These are phyloP conservation scores for Aspergillus melleus DNA, from an alignment of 2,329 filamentous ascomycete species.

Conservation along the genomic window DNA sequence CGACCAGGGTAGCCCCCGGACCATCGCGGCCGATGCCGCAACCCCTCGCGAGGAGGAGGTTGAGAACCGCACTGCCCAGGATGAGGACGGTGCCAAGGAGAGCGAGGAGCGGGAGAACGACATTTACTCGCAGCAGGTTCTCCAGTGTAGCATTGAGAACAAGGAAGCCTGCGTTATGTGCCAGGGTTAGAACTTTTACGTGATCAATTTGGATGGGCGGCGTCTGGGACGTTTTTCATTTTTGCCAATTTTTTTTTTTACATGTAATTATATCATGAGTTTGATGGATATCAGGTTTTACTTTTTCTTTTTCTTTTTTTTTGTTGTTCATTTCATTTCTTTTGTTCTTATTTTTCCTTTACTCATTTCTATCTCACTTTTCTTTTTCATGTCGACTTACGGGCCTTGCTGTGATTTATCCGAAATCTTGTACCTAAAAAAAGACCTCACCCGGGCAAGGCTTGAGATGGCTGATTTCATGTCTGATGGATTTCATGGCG, in stretches of 20 bases:
- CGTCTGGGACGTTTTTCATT: slow-evolving; percentile 10
- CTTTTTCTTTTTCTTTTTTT: background rate
- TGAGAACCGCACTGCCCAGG: slow-evolving; percentile 22
- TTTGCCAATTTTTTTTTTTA: slow-evolving; percentile 6
- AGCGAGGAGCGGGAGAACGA: slow-evolving; percentile 79
- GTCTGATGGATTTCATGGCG: slow-evolving; percentile 1
- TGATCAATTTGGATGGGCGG: background rate
- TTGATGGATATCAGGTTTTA: slow-evolving; percentile 29
- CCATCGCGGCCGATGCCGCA: slow-evolving; percentile 66
- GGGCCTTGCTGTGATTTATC: background rate
- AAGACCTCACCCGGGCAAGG: background rate
- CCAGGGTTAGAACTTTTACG: slow-evolving; percentile 66
- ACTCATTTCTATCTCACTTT: background rate
- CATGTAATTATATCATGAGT: slow-evolving; percentile 29
- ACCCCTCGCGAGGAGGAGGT: slow-evolving; percentile 45
- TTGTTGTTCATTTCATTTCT: slow-evolving; percentile 14
- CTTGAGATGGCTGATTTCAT: background rate
- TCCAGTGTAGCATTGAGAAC: slow-evolving; percentile 97
- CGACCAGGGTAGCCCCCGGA: slow-evolving; percentile 22
- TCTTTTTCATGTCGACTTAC: background rate
- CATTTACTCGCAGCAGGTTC: slow-evolving; percentile 90
- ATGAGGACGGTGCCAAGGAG: slow-evolving; percentile 70
- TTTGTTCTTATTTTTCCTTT: slow-evolving; percentile 3
- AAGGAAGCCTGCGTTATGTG: slow-evolving; percentile 95
- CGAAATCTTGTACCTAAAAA: background rate